Base-by-base conservation (phyloP, 1,284 basidiomycete species). In the Microbotryomycetes sp. region DNA sequence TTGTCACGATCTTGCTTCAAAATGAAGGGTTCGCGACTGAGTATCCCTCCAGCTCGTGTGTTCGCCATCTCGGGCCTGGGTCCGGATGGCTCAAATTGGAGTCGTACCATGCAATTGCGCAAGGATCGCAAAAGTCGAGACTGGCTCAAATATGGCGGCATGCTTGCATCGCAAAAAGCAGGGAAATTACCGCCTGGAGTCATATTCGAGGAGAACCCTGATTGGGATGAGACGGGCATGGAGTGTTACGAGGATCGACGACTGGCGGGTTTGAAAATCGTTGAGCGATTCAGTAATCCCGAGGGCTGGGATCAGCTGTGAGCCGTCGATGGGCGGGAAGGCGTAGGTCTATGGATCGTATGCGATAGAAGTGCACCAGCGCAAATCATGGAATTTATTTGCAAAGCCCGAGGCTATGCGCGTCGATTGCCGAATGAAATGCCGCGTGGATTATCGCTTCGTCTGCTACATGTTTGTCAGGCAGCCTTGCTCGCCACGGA, bases 1-100 rank as follows among this genome's bases (percentile, higher is more conserved):
- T 50, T 68, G 36, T 58, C 49, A 23, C 57, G 62, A 19, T 62
- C 64, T 3, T 68, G 67, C 58, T 68, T 68, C 62, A 68, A 68
- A 31, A 31, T 68, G 3, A 55, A 58, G 6, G 67, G 67, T 1
- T 68, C 67, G 23, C 64, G 67, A 25, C 62, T 68, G 32, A 54
- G 62, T 12, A 68, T 68, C 48, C 67, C 67, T 6, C 67, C 67
- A 6, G 28, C 59, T 2, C 67, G 67, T 55, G 64, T 68, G 29
- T 54, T 68, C 45, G 56, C 67, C 19, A 46, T 58, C 55, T 58
- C 60, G 6, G 67, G 67, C 6, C 28, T 62, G 48, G 64, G 59
- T 0, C 55, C 59, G 6, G 59, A 65, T 28, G 59, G 56, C 16
- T 16, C 51, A 3, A 68, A 68, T 52, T 68, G 60, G 58, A 47